phyloP scores from a whole-genome alignment of 352 stramenopile genomes.

The Salisapilia sapeloensis region DNA sequence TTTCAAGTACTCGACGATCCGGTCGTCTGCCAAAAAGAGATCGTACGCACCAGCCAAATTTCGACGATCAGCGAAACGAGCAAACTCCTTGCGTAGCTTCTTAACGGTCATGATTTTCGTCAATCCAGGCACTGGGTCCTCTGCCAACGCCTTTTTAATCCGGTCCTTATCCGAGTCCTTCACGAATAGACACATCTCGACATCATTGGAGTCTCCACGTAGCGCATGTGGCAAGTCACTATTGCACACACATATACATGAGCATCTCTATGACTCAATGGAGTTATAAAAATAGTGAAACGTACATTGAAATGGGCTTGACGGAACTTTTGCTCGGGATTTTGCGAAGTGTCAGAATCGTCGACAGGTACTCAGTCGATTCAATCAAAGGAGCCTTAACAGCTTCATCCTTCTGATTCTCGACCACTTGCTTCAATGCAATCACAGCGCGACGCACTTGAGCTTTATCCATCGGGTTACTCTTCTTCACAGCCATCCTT shows the following conservation, averaged over 20 bases:
- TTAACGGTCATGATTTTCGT: conserved; percentile 67
- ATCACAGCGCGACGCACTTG: conserved; percentile 59
- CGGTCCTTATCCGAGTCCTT: conserved; percentile 75
- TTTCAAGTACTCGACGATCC: conserved; percentile 59
- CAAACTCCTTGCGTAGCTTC: conserved; percentile 71
- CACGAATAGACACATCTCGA: conserved; percentile 64
- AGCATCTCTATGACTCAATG: not conserved
- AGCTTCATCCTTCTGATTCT: conserved; percentile 23
- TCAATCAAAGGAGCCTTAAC: conserved; percentile 44
- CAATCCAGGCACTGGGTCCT: conserved; percentile 33
- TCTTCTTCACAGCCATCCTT: conserved; percentile 24
- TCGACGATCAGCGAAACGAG: conserved; percentile 54
- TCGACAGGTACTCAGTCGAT: conserved; percentile 33
- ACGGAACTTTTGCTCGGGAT: conserved; percentile 46
- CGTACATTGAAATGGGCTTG: conserved; percentile 61
- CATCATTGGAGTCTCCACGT: conserved; percentile 19
- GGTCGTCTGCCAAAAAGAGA: conserved; percentile 63
- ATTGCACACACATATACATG: conserved; percentile 1
- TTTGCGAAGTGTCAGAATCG: conserved; percentile 57
- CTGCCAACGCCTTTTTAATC: conserved; percentile 49
- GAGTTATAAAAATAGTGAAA: not conserved
- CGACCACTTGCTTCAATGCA: conserved; percentile 37
- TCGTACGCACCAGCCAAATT: conserved; percentile 55
- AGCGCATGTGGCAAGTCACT: conserved; percentile 45
- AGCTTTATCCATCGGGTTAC: conserved; percentile 49